phyloP scores from a whole-genome alignment of 2,329 filamentous ascomycete species.

The Nothopassalora personata region DNA sequence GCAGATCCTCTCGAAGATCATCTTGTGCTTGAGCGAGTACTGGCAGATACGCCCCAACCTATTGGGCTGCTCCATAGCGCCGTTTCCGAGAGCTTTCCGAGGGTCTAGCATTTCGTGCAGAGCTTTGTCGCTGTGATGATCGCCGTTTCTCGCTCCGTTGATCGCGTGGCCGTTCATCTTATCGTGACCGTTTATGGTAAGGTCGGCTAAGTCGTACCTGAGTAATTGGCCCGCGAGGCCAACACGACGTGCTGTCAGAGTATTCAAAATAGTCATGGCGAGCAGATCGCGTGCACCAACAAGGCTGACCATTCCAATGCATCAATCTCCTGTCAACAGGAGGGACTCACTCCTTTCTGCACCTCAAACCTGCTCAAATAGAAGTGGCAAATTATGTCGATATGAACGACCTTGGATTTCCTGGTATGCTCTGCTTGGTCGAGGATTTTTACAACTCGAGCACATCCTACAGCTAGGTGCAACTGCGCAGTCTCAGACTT shows the following conservation, averaged over 20 bases:
- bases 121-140: not conserved
- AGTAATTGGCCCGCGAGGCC: too few relatives aligned
- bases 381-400: not conserved
- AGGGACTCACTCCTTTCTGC: not conserved
- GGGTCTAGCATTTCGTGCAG: not conserved
- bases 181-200: not conserved
- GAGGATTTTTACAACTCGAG: not conserved
- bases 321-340: not conserved
- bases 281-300: not conserved
- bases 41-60: not conserved
- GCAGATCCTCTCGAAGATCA: not conserved
- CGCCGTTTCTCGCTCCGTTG: not conserved
- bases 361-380: not conserved
- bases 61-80: not conserved
- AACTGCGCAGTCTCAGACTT: too few relatives aligned
- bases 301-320: not conserved
- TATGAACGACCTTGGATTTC: not conserved
- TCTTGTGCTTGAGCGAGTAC: not conserved
- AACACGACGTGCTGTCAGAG: too few relatives aligned
- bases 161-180: not conserved
- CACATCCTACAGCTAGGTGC: not conserved
- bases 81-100: not conserved
- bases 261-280: too few relatives aligned
- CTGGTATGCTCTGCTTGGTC: not conserved
- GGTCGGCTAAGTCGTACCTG: too few relatives aligned